Percentiles rank a stretch among this genome's conserved stretches.
Conservation (phyloP, 2,329 filamentous ascomycete species). For the Cordyceps javanica region DNA sequence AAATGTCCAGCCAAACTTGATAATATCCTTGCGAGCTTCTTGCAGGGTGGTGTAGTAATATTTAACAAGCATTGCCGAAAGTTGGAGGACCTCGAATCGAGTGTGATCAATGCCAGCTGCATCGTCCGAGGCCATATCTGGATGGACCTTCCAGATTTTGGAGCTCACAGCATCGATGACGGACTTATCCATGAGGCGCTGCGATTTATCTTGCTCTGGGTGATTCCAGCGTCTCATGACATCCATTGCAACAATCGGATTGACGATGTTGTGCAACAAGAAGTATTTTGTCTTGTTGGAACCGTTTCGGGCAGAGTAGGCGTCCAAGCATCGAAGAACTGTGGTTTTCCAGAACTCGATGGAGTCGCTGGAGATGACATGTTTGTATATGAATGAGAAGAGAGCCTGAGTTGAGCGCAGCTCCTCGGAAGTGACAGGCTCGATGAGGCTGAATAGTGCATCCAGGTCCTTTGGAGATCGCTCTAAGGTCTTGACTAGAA, state of each 20-base stretch:
- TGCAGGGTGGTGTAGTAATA: conserved; percentile 85
- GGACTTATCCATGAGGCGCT: conserved; percentile 73
- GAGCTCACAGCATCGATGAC: conserved; percentile 87
- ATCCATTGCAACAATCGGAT: conserved; percentile 95
- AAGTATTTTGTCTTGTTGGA: conserved; percentile 92
- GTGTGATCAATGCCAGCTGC: conserved; percentile 87
- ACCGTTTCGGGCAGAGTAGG: conserved; percentile 72
- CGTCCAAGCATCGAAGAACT: conserved; percentile 78
- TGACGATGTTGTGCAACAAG: conserved; percentile 83
- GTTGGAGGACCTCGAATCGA: conserved; percentile 88
- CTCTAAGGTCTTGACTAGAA: conserved; percentile 75
- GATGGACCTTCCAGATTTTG: conserved; percentile 88
- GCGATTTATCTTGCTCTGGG: conserved; percentile 48
- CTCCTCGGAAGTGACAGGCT: conserved; percentile 76
- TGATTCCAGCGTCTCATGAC: conserved; percentile 75
- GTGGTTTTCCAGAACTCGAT: conserved; percentile 80
- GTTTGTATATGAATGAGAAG: conserved; percentile 74
- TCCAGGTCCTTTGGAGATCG: conserved; percentile 72
- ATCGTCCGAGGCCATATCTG: conserved; percentile 77
- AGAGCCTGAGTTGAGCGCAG: conserved; percentile 71
- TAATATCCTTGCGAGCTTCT: conserved; percentile 93
- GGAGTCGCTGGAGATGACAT: conserved; percentile 78
- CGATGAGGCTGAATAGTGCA: conserved; percentile 76
- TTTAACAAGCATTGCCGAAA: conserved; percentile 92
- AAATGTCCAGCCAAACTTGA: conserved; percentile 98